phyloP scores from a whole-genome alignment of 805 yeast genomes.

The Lipomyces japonicus region DNA sequence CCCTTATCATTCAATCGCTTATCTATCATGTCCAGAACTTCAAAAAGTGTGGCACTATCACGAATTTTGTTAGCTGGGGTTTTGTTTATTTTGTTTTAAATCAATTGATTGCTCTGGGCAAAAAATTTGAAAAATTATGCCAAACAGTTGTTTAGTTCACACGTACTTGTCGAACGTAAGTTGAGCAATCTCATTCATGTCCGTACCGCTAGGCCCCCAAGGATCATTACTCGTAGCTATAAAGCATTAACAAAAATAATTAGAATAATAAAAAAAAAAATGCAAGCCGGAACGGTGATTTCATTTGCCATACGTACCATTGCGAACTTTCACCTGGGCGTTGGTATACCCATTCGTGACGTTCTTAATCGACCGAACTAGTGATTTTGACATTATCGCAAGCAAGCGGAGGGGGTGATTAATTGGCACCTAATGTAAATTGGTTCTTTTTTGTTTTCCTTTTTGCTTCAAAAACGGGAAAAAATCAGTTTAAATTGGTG shows the following conservation, averaged over 20 bases:
- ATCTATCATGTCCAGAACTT: constrained; percentile 91
- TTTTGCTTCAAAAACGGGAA: too few species aligned
- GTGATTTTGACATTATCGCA: constrained; percentile 10
- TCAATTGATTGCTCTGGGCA: too few species aligned
- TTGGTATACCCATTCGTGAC: constrained; percentile 84
- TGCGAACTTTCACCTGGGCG: constrained; percentile 82
- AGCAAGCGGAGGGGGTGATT: too few species aligned
- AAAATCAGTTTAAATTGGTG: too few species aligned
- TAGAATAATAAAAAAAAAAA: background rate
- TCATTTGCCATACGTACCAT: constrained; percentile 36
- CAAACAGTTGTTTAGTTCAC: constrained; percentile 5
- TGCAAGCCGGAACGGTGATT: background rate
- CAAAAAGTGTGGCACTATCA: constrained; percentile 63
- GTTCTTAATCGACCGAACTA: constrained; percentile 49
- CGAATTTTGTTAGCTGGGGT: background rate
- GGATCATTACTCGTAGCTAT: constrained; percentile 82
- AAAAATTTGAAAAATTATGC: background rate
- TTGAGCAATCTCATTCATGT: constrained; percentile 79
- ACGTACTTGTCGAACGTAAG: constrained; percentile 57
- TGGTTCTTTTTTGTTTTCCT: too few species aligned
- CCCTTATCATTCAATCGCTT: constrained; percentile 92
- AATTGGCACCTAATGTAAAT: too few species aligned
- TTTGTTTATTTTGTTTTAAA: too few species aligned
- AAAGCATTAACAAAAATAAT: background rate
- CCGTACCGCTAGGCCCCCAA: constrained; percentile 72